Evolutionary conservation across 805 yeast genomes (phyloP), one percentile per base, ranked within the genome.

Genomic region (Teunomyces pallodes): DNA sequence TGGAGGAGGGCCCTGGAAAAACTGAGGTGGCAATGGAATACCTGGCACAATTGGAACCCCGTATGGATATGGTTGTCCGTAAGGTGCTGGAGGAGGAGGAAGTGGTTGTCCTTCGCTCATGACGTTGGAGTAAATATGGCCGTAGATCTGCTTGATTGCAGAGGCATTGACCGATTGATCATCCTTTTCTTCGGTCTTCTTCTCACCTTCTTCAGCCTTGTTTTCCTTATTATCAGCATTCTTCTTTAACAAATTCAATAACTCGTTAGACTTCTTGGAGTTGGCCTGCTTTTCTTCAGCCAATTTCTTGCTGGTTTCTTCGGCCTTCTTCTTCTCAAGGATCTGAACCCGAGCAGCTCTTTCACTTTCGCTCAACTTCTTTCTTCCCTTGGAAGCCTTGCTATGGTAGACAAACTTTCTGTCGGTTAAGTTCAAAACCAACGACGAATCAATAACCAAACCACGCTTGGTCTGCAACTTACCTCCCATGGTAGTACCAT

Each of bases 401-500:
- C 90, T 81, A 57, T 87, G 91, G 64, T 78, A 87, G 35, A 87
- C 81, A 57, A 88, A 80, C 64, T 92, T 96, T 52, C 79, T 80
- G 57, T 81, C 70, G 4, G 92, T 76, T 43, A 92, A 61, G 62
- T 94, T 94, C 67, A 94, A 76, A 31, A 94, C 83, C 46, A 88
- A 76, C 0, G 92, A 82, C 0, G 96, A 83, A 54, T 88, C 96
- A 46, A 94, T 81, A 20, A 86, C 82, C 55, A 90, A 67, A 14
- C 98, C 99, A 60, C 99, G 83, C 58, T 83, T 86, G 4, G 92
- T 79, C 45, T 69, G 70, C 58, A 90, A 74, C 62, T 88, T 82
- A 4, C 96, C 96, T 55, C 83, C 87, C 70, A 94, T 75, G 24
- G 78, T 82, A 61, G 83, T 85, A 57, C 97, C 98, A 42, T 94